These are phyloP conservation scores for Stephania cephalantha DNA, from an alignment of 164 flowering plant species.

Conservation along the genomic window DNA sequence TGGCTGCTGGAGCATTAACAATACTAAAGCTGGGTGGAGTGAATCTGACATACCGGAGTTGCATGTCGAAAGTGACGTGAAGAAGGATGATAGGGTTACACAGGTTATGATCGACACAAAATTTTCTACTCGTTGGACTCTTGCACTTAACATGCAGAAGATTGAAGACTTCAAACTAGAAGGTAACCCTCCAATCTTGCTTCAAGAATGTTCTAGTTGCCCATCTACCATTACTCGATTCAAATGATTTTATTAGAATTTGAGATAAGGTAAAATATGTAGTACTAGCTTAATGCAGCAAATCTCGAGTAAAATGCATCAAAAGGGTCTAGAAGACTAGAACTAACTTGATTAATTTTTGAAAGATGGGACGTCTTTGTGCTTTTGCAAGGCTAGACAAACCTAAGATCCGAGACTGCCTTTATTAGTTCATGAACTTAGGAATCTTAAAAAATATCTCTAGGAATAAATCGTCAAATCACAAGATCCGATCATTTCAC, in stretches of 20 bases:
- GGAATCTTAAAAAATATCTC: too few species aligned
- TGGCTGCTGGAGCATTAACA: slow-evolving; percentile 61
- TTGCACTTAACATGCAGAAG: slow-evolving; percentile 64
- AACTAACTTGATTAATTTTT: not conserved
- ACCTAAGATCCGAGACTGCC: too few species aligned
- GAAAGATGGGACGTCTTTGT: not conserved
- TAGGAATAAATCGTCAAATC: too few species aligned
- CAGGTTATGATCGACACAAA: slow-evolving; percentile 56
- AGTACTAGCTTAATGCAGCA: not conserved
- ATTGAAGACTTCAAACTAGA: slow-evolving; percentile 63
- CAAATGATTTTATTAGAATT: not conserved
- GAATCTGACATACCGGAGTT: slow-evolving; percentile 62
- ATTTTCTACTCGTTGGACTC: slow-evolving; percentile 77
- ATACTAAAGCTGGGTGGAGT: slow-evolving; percentile 60
- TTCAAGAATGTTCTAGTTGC: not conserved
- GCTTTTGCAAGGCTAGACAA: not conserved
- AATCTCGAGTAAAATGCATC: not conserved
- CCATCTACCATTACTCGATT: not conserved
- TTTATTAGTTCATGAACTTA: too few species aligned
- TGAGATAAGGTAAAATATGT: not conserved
- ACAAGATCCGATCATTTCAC: too few species aligned
- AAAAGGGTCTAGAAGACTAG: not conserved
- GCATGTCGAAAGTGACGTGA: slow-evolving; percentile 40
- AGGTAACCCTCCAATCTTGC: slow-evolving; percentile 37
- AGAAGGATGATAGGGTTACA: slow-evolving; percentile 41